phyloP scores from a whole-genome alignment of 2,329 filamentous ascomycete species.

The Botrytis fabae region DNA sequence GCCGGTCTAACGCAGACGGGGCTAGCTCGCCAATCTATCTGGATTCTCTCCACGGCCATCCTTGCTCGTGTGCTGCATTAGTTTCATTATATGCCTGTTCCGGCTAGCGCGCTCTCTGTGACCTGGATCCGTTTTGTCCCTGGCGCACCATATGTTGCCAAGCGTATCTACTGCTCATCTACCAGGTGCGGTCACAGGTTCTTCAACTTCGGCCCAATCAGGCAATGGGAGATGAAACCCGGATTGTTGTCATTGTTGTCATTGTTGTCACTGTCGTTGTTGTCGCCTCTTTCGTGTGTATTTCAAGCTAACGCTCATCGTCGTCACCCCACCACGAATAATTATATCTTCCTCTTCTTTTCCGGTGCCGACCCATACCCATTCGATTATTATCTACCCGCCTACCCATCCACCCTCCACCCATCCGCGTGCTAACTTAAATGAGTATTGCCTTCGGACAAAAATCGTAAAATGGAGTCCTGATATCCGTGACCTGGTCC shows the following conservation, averaged over 20 bases:
- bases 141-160: neutral
- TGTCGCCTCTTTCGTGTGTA: neutral
- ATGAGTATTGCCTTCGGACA: neutral
- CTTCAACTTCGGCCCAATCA: neutral
- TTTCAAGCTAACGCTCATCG: neutral
- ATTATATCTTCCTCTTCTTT: neutral
- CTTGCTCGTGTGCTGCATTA: neutral
- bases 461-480: neutral
- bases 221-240: neutral
- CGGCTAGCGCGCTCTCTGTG: no score
- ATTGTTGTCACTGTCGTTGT: no score
- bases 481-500: conserved; percentile 1
- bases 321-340: neutral
- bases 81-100: neutral
- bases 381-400: no score
- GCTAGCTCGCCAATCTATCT: neutral
- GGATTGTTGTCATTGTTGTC: neutral
- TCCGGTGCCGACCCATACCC: neutral
- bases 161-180: neutral
- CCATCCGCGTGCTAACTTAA: neutral
- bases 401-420: no score
- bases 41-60: neutral
- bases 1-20: neutral
- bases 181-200: neutral
- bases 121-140: neutral